Evolutionary conservation across 2,329 filamentous ascomycete genomes (phyloP).

Genomic region (Cladophialophora bantiana): DNA sequence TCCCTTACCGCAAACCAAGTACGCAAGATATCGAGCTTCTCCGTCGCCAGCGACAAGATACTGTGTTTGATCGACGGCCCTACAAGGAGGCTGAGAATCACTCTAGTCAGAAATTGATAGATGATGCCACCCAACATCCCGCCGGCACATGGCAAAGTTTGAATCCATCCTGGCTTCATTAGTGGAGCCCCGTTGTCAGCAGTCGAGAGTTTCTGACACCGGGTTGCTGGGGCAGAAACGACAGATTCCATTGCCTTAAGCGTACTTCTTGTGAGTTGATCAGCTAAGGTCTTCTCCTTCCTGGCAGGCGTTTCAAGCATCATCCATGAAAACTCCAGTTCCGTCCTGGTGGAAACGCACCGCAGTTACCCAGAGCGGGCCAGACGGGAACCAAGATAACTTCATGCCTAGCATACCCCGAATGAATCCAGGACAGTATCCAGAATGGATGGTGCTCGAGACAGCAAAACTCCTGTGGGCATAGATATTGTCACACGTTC

Average conservation of each 20-base stretch:
- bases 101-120: neutral
- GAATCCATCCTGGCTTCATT: neutral
- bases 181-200: too few species aligned
- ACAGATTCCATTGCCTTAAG: neutral
- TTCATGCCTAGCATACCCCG: too few species aligned
- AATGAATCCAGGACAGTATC: too few species aligned
- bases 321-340: neutral
- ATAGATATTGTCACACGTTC: neutral
- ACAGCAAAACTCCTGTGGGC: too few species aligned
- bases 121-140: neutral
- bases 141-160: neutral
- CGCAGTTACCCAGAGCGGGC: too few species aligned
- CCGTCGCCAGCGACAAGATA: neutral
- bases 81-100: neutral
- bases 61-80: neutral
- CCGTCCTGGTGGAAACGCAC: neutral
- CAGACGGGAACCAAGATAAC: too few species aligned
- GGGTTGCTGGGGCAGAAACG: neutral
- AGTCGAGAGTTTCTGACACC: too few species aligned
- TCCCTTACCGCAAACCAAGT: neutral
- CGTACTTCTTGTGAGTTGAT: neutral
- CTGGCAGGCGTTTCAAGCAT: neutral
- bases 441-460: too few species aligned
- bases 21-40: neutral
- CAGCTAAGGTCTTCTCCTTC: neutral